Conservation (phyloP, 495 filamentous ascomycete species). For the Corynascus novoguineensis region DNA sequence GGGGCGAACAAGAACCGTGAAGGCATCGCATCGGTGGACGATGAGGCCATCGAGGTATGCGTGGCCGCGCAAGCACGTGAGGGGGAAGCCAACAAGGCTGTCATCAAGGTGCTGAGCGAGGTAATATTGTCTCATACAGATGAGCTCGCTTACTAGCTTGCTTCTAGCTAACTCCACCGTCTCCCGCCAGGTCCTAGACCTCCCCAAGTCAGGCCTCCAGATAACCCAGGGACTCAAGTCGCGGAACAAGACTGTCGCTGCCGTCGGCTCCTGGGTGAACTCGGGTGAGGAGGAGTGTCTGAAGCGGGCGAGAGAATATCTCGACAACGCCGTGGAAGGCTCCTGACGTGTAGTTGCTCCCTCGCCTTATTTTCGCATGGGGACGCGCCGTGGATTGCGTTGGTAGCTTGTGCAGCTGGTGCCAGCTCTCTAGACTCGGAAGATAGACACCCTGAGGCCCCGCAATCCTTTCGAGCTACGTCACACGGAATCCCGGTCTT, state of each 20-base stretch:
- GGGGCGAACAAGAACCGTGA: slow-evolving; percentile 56
- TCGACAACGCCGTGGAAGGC: slow-evolving; percentile 18
- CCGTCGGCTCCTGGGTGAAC: slow-evolving; percentile 21
- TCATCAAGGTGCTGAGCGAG: slow-evolving; percentile 58
- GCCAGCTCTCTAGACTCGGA: too few relatives aligned
- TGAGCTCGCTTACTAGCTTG: neutral
- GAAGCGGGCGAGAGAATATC: slow-evolving; percentile 18
- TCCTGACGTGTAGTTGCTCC: slow-evolving; percentile 4
- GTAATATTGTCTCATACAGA: slow-evolving; percentile 30
- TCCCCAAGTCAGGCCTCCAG: slow-evolving; percentile 58
- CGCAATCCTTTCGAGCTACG: too few relatives aligned
- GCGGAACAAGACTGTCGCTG: slow-evolving; percentile 51
- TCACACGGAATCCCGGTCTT: too few relatives aligned
- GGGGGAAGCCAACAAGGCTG: slow-evolving; percentile 62
- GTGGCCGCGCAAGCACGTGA: slow-evolving; percentile 59
- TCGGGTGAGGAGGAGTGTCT: slow-evolving; percentile 26
- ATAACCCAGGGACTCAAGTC: slow-evolving; percentile 60
- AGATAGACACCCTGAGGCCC: too few relatives aligned
- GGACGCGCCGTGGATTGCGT: neutral
- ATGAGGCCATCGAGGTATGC: slow-evolving; percentile 54
- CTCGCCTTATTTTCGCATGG: neutral
- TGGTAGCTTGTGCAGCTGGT: too few relatives aligned
- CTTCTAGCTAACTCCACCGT: neutral
- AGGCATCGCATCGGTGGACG: slow-evolving; percentile 49
- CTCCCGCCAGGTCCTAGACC: slow-evolving; percentile 35